Base-by-base conservation (phyloP, 2,329 filamentous ascomycete genomes). In the Neophaeococcomyces mojaviensis region DNA sequence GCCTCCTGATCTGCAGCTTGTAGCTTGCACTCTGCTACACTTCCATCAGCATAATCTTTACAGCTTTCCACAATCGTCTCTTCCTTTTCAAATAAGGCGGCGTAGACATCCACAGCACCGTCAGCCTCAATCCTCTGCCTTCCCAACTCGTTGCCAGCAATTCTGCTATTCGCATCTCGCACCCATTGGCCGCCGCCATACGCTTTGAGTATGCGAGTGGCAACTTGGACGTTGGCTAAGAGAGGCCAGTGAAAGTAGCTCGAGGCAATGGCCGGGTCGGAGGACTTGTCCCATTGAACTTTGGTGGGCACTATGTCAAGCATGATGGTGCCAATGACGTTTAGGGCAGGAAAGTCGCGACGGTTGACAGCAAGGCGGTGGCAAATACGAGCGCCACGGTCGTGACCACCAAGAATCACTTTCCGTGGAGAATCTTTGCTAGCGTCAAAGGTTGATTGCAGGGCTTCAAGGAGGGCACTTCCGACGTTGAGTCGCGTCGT, bases 161-260 rank as follows among this genome's bases (percentile, higher is more conserved):
- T 61, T 32, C 54, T 59, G 20, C 47, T 55, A 22, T 73, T 60
- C 39, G 58, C 58, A 4, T 56, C 55, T 16, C 58, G 57, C 16
- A 58, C 59, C 59, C 65, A 75, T 6, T 60, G 56, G 7, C 57
- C 67, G 1, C 65, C 67, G 10, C 71, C 71, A 42, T 66, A 64
- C 3, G 63, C 62, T 39, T 58, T 54, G 41, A 76, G 68, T 57
- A 74, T 64, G 9, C 62, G 54, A 13, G 67, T 64, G 1, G 71
- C 70, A 0, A 68, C 46, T 4, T 68, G 62, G 4, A 64, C 60
- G 28, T 71, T 70, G 9, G 73, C 72, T 6, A 77, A 63, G 32
- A 77, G 65, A 2, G 72, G 64, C 73, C 73, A 76, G 59, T 76
- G 72, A 56, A 68, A 74, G 54, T 68, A 69, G 1, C 59, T 61